Base-by-base conservation (phyloP, 495 filamentous ascomycete species). In the Xylona heveae region DNA sequence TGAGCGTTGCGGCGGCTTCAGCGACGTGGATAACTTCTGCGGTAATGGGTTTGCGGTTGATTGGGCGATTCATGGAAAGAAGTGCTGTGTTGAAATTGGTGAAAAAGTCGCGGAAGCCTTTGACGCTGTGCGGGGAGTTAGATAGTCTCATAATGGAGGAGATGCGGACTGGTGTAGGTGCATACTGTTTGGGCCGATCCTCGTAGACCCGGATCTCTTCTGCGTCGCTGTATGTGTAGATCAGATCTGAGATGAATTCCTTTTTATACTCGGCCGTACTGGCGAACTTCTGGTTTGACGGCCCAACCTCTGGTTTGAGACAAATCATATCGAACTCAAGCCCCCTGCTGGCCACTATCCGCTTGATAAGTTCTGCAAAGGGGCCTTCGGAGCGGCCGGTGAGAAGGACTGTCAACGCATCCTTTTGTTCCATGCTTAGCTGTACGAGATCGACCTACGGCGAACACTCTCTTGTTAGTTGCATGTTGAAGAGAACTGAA, bases 241-340 rank as follows among this genome's bases (percentile, higher is more conserved):
- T 55, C 17, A 95, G 47, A 28, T 79, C 69, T 40, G 65, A 58
- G 8, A 99, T 59, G 37, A 95, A 78, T 5, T 61, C 56, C 38
- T 90, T 74, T 54, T 99, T 99, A 57, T 4, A 3, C 14, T 10
- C 8, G 9, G 10, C 6, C 34, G 7, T 38, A 38, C 36, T 77
- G 9, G 54, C 33, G 44, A 93, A 82, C 14, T 59, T 65, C 51
- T 91, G 68, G 32, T 68, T 69, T 37, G 67, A 68, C 3, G 84
- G 88, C 3, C 83, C 76, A 33, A 73, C 71, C 31, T 68, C 62
- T 2, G 88, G 90, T 52, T 94, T 95, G 31, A 99, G 58, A 24
- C 71, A 71, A n/a, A 91, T 57, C 43, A 95, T 62, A 45, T 95
- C 78, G 45, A 95, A 94, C 3, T 82, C 62, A 2, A 99, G 62